Base-by-base conservation (phyloP, 805 yeast species). In the Saturnispora hagleri region DNA sequence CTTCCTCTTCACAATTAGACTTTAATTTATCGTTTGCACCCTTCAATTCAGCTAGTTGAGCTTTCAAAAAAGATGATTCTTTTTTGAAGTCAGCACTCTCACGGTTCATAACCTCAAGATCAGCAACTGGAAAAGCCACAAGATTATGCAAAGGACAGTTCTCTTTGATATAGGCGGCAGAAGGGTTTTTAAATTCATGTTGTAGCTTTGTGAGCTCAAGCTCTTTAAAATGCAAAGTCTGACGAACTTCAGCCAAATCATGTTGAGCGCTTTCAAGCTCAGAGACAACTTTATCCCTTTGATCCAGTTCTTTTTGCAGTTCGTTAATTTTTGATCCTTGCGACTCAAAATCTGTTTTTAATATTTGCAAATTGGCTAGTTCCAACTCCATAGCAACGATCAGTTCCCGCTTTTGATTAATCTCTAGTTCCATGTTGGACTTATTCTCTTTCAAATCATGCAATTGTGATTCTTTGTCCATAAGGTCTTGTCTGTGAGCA, bases 91-190 rank as follows among this genome's bases (percentile, higher is more conserved):
- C 49, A 47, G 48, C 17, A 46, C 36, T 43, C 24, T 44, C 44
- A 12, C 27, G 7, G 17, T 41, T 36, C 48, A 50, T 36, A 9
- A 44, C 17, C 5, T 43, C 48, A 20, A 36, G 48, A 17, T 44
- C 48, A 28, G 15, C 40, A 8, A 55, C 28, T 18, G 64, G 62
- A 28, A 69, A 52, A 47, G 64, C 55, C 15, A 58, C 59, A 15
- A 62, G 53, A 5, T 69, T 68, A 50, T 57, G 64, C 12, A 47
- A 51, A 6, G 52, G 28, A 5, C 74, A 68, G 42, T 64, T 65
- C 12, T 57, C 56, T 18, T 53, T 53, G 34, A 70, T 53, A 46
- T 61, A 62, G 2, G 62, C 69, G 5, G 51, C 45, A n/a, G 41
- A 22, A 15, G 56, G 46, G 22, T 40, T 34, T 28, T 53, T 51